Evolutionary conservation across 257 asterid species (phyloP).

Genomic region (Plantago major): DNA sequence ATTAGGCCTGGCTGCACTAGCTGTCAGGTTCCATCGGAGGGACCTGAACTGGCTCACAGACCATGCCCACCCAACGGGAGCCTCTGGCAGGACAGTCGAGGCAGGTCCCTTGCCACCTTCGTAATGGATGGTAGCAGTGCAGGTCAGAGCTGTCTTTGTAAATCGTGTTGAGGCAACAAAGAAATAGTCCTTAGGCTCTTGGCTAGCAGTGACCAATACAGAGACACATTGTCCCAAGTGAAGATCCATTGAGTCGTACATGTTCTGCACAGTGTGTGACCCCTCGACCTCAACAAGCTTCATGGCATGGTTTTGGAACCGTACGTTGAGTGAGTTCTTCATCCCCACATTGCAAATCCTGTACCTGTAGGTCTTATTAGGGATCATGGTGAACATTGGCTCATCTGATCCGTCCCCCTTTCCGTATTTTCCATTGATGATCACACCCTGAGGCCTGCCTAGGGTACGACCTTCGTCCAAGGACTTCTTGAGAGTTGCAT

Average conservation of each 20-base stretch:
- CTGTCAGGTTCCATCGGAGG: conserved; percentile 58
- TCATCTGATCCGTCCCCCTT: conserved; percentile 23
- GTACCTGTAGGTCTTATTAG: conserved; percentile 46
- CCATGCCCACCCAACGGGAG: conserved; percentile 47
- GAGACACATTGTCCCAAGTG: conserved; percentile 63
- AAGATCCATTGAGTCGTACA: conserved; percentile 48
- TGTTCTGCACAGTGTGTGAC: conserved; percentile 50
- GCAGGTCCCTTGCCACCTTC: conserved; percentile 37
- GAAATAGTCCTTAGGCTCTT: conserved; percentile 46
- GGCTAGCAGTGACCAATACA: conserved; percentile 46
- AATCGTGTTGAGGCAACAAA: conserved; percentile 56
- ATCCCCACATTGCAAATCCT: conserved; percentile 56
- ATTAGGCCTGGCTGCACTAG: conserved; percentile 72
- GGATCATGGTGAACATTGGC: conserved; percentile 46
- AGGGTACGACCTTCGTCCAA: conserved; percentile 38
- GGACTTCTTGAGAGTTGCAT: conserved; percentile 27
- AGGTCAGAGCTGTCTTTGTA: conserved; percentile 22
- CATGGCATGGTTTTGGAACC: conserved; percentile 56
- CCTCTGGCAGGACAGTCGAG: conserved; percentile 34
- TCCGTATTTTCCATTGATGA: conserved; percentile 52
- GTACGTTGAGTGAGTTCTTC: conserved; percentile 45
- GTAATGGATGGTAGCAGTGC: conserved; percentile 42
- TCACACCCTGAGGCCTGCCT: conserved; percentile 40
- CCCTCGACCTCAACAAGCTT: conserved; percentile 60
- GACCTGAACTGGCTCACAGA: conserved; percentile 58